These are phyloP conservation scores for Fusarium humuli DNA, from an alignment of 2,329 filamentous ascomycete genomes.

Conservation along the genomic window DNA sequence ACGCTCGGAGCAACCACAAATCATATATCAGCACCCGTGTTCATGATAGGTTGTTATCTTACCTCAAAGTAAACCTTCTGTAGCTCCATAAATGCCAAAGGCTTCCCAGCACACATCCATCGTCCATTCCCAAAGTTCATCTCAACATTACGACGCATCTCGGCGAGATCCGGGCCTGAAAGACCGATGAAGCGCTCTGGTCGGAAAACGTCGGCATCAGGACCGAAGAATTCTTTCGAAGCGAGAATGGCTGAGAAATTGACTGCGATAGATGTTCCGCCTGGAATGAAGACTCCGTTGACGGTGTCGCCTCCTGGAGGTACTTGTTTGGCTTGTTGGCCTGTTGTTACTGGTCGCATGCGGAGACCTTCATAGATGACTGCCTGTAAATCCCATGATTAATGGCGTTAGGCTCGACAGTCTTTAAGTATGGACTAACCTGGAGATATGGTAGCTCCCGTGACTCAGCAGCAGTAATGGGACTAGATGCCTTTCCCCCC, in stretches of 20 bases:
- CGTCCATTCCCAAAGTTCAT: slow-evolving; percentile 9
- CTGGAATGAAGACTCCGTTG: not conserved
- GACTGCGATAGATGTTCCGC: not conserved
- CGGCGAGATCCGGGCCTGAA: not conserved
- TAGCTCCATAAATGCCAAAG: slow-evolving; percentile 3
- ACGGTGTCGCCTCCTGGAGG: not conserved
- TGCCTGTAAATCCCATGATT: not conserved
- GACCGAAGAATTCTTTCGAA: not conserved
- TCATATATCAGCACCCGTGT: not conserved
- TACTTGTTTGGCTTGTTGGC: not conserved
- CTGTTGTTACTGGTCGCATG: not conserved
- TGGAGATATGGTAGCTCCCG: slow-evolving; percentile 2
- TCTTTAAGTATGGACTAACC: accelerated
- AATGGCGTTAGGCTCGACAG: accelerated
- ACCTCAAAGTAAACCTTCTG: slow-evolving; percentile 12
- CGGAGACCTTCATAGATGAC: slow-evolving; percentile 9
- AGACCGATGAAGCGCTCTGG: slow-evolving; percentile 5
- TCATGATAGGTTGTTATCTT: accelerated
- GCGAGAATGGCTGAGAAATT: not conserved
- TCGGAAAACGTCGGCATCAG: not conserved
- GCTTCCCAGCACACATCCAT: slow-evolving; percentile 15
- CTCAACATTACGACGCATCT: slow-evolving; percentile 14
- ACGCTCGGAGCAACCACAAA: not conserved
- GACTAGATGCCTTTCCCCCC: not conserved
- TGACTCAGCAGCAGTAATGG: not conserved